phyloP scores from a whole-genome alignment of 2,329 filamentous ascomycete species.

The Alternaria gaisen region DNA sequence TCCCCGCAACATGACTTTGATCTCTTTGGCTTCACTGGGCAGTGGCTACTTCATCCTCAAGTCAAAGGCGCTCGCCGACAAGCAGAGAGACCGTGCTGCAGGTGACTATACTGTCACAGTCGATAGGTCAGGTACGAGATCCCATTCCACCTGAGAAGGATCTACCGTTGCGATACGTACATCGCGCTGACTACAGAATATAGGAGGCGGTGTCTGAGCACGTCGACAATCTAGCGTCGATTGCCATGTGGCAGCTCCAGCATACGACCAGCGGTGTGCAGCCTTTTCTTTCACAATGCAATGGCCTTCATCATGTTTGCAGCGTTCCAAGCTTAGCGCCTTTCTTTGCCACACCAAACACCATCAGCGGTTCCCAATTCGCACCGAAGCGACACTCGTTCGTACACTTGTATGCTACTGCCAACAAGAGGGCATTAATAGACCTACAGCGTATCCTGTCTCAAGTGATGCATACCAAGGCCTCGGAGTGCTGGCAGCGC shows the following conservation, averaged over 20 bases:
- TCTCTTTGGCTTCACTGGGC: conserved; percentile 44
- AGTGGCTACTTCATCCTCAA: conserved; percentile 47
- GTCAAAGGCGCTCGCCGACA: conserved; percentile 38
- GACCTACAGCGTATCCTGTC: neutral
- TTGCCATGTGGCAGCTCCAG: neutral
- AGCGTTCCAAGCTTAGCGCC: neutral
- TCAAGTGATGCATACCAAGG: neutral
- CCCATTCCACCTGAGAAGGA: neutral
- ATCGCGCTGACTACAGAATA: conserved; percentile 6
- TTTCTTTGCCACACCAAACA: neutral
- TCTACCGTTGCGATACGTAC: no score
- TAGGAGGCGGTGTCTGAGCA: conserved; percentile 20
- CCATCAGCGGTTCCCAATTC: neutral
- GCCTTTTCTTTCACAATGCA: neutral
- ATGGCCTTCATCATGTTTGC: conserved; percentile 1
- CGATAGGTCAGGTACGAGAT: conserved; percentile 44
- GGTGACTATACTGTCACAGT: conserved; percentile 50
- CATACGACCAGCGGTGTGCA: neutral
- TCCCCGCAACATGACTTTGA: conserved; percentile 42
- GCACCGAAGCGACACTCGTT: neutral
- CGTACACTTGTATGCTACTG: neutral
- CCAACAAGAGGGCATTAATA: neutral
- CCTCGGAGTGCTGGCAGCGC: neutral
- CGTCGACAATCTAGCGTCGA: neutral
- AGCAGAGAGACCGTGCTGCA: conserved; percentile 36